Evolutionary conservation across 2,329 filamentous ascomycete genomes (phyloP).

Genomic region (Ceratocystis eucalypticola): DNA sequence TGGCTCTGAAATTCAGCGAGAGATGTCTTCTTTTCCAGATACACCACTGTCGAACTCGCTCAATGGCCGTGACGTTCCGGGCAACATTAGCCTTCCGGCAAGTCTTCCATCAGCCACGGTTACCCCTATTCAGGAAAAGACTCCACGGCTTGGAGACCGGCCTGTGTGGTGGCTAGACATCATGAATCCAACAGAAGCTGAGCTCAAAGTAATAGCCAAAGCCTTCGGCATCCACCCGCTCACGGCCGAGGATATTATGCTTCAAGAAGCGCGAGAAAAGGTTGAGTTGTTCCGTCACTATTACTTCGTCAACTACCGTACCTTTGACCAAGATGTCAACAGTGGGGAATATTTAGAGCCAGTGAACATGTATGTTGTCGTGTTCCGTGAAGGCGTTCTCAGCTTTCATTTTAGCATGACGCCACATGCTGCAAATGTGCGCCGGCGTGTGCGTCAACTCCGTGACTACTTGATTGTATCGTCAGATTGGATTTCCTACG

Average conservation of each 20-base stretch:
- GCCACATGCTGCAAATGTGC: constrained; percentile 90
- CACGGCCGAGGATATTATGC: constrained; percentile 91
- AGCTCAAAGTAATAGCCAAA: constrained; percentile 89
- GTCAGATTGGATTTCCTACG: constrained; percentile 97
- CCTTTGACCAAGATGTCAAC: constrained; percentile 86
- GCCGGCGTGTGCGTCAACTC: constrained; percentile 80
- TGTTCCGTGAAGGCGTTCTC: constrained; percentile 88
- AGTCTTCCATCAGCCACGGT: constrained; percentile 10
- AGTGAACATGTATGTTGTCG: constrained; percentile 93
- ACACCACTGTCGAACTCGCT: constrained; percentile 3
- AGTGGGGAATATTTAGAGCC: constrained; percentile 87
- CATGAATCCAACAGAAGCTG: constrained; percentile 74
- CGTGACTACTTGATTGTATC: constrained; percentile 87
- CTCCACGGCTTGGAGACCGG: constrained; percentile 57
- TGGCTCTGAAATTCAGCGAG: constrained; percentile 3
- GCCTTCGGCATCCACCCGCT: constrained; percentile 92
- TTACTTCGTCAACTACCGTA: constrained; percentile 97
- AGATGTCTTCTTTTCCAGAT: constrained; percentile 2
- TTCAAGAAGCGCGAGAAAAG: constrained; percentile 95
- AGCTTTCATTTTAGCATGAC: constrained; percentile 97
- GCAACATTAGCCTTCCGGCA: neutral
- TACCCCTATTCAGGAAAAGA: constrained; percentile 27
- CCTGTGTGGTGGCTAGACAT: constrained; percentile 97
- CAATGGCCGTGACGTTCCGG: neutral
- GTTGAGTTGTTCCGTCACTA: constrained; percentile 95